A percentile compares a stretch with the other conserved stretches of the same genome.
Evolutionary conservation across 1,284 basidiomycete species (phyloP).

Genomic region (Pterula multifida): DNA sequence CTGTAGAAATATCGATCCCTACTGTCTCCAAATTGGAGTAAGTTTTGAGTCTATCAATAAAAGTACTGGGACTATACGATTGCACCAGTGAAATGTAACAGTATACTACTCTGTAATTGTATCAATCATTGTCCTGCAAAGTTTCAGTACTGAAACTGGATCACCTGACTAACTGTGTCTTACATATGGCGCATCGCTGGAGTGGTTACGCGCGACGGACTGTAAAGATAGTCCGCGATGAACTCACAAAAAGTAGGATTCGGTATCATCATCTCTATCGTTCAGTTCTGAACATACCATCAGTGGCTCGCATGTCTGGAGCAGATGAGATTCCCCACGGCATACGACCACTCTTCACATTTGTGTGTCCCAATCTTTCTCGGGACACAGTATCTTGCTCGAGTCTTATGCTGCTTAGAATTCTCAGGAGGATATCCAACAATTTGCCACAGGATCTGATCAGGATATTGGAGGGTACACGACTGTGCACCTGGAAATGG

Average conservation of each 20-base stretch:
- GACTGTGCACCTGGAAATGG: constrained; percentile 54
- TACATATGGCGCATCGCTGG: background rate
- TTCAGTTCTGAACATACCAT: constrained; percentile 5
- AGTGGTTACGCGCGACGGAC: background rate
- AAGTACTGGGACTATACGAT: too few species aligned
- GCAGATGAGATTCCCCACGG: constrained; percentile 42
- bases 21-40: background rate
- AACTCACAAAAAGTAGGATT: background rate
- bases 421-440: constrained; percentile 40
- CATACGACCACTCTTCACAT: constrained; percentile 50
- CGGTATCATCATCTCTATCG: background rate
- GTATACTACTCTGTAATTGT: too few species aligned
- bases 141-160: too few species aligned
- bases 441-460: constrained; percentile 69
- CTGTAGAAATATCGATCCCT: constrained; percentile 27
- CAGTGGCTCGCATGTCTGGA: constrained; percentile 67
- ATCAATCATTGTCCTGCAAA: too few species aligned
- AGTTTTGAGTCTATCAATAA: background rate
- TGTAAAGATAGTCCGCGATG: background rate
- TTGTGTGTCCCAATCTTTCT: too few species aligned
- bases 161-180: too few species aligned
- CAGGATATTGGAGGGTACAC: constrained; percentile 81
- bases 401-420: constrained; percentile 19
- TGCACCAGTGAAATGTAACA: too few species aligned
- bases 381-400: too few species aligned